Conservation (phyloP, 139 green algal genomes). For the Bryopsis sp. region DNA sequence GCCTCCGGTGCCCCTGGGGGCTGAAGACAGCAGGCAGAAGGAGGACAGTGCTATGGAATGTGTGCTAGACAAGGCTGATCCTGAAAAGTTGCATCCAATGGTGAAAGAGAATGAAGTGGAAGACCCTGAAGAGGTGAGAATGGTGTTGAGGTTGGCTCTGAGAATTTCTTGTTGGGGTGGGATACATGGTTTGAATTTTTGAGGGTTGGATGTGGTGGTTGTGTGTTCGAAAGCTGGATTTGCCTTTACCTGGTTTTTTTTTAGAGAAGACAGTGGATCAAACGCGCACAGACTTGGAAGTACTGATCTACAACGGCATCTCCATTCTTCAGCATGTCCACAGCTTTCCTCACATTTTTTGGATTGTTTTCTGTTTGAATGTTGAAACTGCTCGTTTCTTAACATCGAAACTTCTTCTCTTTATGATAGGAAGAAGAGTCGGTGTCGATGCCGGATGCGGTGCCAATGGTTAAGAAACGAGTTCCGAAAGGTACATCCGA, state of each 20-base stretch:
- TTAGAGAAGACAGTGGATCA: too few species aligned
- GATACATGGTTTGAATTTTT: too few species aligned
- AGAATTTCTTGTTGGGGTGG: too few species aligned
- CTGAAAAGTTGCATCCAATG: slow-evolving; percentile 42
- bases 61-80: slow-evolving; percentile 20
- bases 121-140: neutral
- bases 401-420: neutral
- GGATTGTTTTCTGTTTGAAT: neutral
- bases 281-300: neutral
- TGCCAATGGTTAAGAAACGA: neutral
- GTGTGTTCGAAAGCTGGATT: too few species aligned
- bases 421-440: neutral
- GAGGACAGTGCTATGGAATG: slow-evolving; percentile 25
- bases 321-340: neutral
- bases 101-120: slow-evolving; percentile 1
- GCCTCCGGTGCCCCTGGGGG: slow-evolving; percentile 4
- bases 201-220: too few species aligned
- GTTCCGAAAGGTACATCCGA: slow-evolving; percentile 73
- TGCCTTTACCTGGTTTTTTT: too few species aligned
- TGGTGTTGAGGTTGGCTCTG: too few species aligned
- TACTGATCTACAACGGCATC: neutral
- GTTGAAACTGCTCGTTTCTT: neutral
- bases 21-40: slow-evolving; percentile 20
- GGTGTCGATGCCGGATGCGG: neutral
- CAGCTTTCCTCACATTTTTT: neutral